Evolutionary conservation across 352 stramenopile species (phyloP).

Genomic region (Lagenidium giganteum): DNA sequence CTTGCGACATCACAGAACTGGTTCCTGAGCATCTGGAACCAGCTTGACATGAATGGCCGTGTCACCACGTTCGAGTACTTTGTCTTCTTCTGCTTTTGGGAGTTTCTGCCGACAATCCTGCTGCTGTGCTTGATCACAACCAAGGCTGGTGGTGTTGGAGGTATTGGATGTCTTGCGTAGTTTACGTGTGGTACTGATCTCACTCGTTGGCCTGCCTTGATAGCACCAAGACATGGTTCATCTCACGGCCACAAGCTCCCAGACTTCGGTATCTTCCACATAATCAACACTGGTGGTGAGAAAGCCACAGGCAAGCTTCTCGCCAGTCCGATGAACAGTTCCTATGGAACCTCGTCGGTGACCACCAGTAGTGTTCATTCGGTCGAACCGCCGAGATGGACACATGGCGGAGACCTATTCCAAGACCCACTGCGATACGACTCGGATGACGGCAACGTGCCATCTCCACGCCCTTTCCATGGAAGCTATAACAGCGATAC

Average conservation of each 20-base stretch:
- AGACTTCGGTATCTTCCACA: constrained; percentile 85
- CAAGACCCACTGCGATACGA: constrained; percentile 81
- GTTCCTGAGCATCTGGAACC: constrained; percentile 84
- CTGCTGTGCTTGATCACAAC: constrained; percentile 79
- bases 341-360: constrained; percentile 47
- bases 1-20: constrained; percentile 80
- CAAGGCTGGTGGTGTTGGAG: constrained; percentile 73
- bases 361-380: too few species aligned
- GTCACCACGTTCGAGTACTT: constrained; percentile 79
- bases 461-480: constrained; percentile 49
- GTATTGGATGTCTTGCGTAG: constrained; percentile 21
- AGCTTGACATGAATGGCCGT: constrained; percentile 79
- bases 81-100: constrained; percentile 85
- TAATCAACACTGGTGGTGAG: constrained; percentile 59
- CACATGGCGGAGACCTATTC: constrained; percentile 75
- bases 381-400: constrained; percentile 54
- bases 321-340: constrained; percentile 52
- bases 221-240: constrained; percentile 62
- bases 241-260: constrained; percentile 55
- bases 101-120: constrained; percentile 78
- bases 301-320: constrained; percentile 35
- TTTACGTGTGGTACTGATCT: neutral
- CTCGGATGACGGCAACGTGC: constrained; percentile 63
- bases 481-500: constrained; percentile 67
- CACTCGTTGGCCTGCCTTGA: neutral